Evolutionary conservation across 2,329 filamentous ascomycete genomes (phyloP).

Genomic region (Aspergillus fischeri): DNA sequence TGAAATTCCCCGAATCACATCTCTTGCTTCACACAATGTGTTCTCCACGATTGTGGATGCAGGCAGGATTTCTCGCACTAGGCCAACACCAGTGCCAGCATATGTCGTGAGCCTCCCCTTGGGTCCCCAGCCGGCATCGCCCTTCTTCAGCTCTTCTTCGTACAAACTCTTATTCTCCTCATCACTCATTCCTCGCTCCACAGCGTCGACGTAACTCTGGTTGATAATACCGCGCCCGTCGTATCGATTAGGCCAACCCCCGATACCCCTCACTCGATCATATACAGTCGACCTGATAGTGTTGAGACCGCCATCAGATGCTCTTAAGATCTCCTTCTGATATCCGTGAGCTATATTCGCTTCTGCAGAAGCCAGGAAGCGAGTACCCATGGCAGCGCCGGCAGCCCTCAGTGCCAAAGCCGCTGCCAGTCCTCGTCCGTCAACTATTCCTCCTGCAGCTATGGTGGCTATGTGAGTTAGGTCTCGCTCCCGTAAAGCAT

Average conservation of each 20-base stretch:
- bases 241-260: conserved; percentile 55
- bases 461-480: conserved; percentile 41
- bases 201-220: conserved; percentile 45
- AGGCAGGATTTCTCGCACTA: conserved; percentile 49
- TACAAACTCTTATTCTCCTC: conserved; percentile 43
- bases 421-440: conserved; percentile 50
- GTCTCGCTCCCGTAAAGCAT: conserved; percentile 30
- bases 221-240: conserved; percentile 59
- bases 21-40: conserved; percentile 37
- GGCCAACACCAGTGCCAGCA: conserved; percentile 58
- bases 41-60: conserved; percentile 53
- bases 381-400: conserved; percentile 60
- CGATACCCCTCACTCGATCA: conserved; percentile 52
- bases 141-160: conserved; percentile 47
- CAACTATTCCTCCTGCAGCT: conserved; percentile 52
- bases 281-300: conserved; percentile 52
- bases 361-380: conserved; percentile 55
- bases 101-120: conserved; percentile 58
- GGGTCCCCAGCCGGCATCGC: conserved; percentile 51
- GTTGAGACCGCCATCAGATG: conserved; percentile 48
- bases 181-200: conserved; percentile 33
- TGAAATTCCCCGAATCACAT: conserved; percentile 11
- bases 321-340: conserved; percentile 45
- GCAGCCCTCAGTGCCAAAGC: conserved; percentile 50
- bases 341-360: conserved; percentile 50